Evolutionary conservation across 73 alveolate species (phyloP), one percentile per base, ranked within the genome.

Genomic region (Diophrys appendiculata): DNA sequence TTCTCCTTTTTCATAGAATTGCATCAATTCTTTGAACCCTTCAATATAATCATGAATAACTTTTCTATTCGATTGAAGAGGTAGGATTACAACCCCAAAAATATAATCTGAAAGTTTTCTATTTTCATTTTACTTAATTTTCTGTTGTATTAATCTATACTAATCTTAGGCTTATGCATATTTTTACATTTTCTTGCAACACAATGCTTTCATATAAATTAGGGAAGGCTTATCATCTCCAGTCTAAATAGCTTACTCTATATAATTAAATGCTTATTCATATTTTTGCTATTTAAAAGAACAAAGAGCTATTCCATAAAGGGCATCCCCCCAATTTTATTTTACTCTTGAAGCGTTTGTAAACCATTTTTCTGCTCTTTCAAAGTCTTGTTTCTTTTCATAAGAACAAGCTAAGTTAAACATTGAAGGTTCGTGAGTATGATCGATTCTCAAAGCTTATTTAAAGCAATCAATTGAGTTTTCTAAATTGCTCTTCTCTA

Each of bases 331-430:
- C 77, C 78, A 55, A 53, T 56, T 29, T 0, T 78, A 72, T 68
- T 78, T 80, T 18, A 85, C 68, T 52, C 64, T 29, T 1, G 75
- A 35, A 0, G 68, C 13, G 26, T 78, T 64, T 52, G 60, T 31
- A 31, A 77, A 71, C 93, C 93, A 85, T 55, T 84, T 73, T 22
- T 77, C 72, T 23, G 85, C 80, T 22, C 69, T 78, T 43, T 53
- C 33, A 43, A 43, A 72, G 5, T 73, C 53, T 1, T 72, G 77
- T 5, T 76, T 72, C 35, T 85, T 85, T 72, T 84, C 92, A 69
- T 77, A 84, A 52, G 69, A 54, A 29, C 92, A 84, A 54, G 92
- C 92, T 52, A 84, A 24, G 53, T 84, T 84, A 68, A 79, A 79
- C 18, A 79, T 33, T 0, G 88, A 79, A 52, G 88, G 81, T 60